phyloP scores from a whole-genome alignment of 2,329 filamentous ascomycete species.

The Paraconiothyrium brasiliense region DNA sequence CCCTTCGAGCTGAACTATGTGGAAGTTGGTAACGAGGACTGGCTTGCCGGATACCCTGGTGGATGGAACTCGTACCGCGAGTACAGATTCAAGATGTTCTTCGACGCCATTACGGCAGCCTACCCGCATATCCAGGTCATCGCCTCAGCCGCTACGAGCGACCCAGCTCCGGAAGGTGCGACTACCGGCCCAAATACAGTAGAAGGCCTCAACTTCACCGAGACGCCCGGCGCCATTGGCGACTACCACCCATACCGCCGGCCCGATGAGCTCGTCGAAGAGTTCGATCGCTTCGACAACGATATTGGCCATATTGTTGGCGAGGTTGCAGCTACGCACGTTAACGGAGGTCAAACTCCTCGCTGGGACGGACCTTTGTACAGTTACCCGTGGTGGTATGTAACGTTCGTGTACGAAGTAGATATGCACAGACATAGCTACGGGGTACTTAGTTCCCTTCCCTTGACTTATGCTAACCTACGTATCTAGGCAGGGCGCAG shows the following conservation, averaged over 20 bases:
- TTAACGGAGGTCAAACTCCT: conserved; percentile 36
- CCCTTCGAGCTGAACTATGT: conserved; percentile 51
- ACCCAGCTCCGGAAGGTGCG: conserved; percentile 37
- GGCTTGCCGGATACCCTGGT: conserved; percentile 42
- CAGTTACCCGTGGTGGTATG: conserved; percentile 54
- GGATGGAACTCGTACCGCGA: conserved; percentile 41
- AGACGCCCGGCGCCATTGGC: conserved; percentile 32
- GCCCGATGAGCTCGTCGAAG: conserved; percentile 53
- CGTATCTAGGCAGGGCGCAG: conserved; percentile 55
- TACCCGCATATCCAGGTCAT: conserved; percentile 50
- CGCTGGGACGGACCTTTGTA: conserved; percentile 38
- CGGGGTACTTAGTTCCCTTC: not conserved
- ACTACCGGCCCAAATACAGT: conserved; percentile 48
- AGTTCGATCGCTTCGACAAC: conserved; percentile 56
- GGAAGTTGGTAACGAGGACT: conserved; percentile 52
- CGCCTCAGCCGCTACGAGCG: conserved; percentile 40
- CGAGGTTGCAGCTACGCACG: conserved; percentile 48
- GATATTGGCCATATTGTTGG: conserved; percentile 44
- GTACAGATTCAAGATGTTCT: conserved; percentile 47
- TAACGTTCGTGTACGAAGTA: not conserved
- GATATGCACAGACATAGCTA: no score
- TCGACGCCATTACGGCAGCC: conserved; percentile 43
- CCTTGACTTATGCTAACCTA: not conserved
- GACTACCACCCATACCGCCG: conserved; percentile 58
- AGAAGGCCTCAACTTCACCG: conserved; percentile 28